These are phyloP conservation scores for Melanogaster broomeanus DNA, from an alignment of 768 basidiomycete genomes.

Conservation along the genomic window DNA sequence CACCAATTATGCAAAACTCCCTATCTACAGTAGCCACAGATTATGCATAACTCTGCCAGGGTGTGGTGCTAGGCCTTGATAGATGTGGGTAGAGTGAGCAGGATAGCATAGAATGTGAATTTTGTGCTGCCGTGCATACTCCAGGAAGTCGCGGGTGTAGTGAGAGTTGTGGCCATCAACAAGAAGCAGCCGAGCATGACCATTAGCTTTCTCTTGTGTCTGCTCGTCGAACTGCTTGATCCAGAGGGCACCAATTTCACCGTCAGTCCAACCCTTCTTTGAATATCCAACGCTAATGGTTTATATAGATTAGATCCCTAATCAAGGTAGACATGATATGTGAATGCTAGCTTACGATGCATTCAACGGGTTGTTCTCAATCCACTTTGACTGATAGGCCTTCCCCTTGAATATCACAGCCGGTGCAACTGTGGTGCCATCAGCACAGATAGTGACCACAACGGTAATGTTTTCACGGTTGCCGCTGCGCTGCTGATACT, in stretches of 20 bases:
- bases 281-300: conserved; percentile 33
- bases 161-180: conserved; percentile 52
- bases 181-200: conserved; percentile 34
- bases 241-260: conserved; percentile 38
- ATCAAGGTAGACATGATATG: too few relatives aligned
- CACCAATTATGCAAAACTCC: too few relatives aligned
- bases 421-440: conserved; percentile 32
- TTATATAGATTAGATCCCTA: too few relatives aligned
- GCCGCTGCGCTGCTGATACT: conserved; percentile 37
- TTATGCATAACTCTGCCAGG: too few relatives aligned
- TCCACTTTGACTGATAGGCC: too few relatives aligned
- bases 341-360: too few relatives aligned
- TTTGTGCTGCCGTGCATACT: conserved; percentile 34
- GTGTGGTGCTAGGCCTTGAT: conserved; percentile 45
- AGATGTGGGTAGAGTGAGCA: conserved; percentile 45
- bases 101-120: conserved; percentile 47
- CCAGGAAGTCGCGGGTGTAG: conserved; percentile 37
- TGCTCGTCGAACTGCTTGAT: conserved; percentile 42
- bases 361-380: too few relatives aligned
- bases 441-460: conserved; percentile 42
- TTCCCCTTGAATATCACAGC: conserved; percentile 37
- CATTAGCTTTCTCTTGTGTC: conserved; percentile 36
- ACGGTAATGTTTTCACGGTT: conserved; percentile 41
- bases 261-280: conserved; percentile 40
- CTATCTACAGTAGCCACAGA: too few relatives aligned